Conservation (phyloP, 495 filamentous ascomycete genomes). For the Penicillium herquei region DNA sequence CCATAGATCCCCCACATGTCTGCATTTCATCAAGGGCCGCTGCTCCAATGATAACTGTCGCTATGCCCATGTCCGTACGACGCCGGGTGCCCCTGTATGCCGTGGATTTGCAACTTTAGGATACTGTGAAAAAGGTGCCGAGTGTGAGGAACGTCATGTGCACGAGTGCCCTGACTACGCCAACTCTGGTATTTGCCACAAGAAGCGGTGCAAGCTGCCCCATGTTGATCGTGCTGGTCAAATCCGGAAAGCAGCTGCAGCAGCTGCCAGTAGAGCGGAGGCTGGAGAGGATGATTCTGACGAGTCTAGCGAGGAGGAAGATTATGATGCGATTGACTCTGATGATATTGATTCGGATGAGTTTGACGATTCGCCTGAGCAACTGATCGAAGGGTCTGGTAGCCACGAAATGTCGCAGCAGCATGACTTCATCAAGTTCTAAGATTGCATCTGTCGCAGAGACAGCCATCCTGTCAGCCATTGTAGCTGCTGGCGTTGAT, state of each 20-base stretch:
- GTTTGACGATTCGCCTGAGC: conserved; percentile 65
- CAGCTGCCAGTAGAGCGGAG: conserved; percentile 38
- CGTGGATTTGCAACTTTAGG: conserved; percentile 80
- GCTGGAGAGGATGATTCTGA: conserved; percentile 66
- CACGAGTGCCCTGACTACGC: conserved; percentile 93
- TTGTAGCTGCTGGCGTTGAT: background rate
- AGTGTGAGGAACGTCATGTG: conserved; percentile 80
- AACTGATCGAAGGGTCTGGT: conserved; percentile 42
- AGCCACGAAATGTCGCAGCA: conserved; percentile 59
- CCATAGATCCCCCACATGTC: conserved; percentile 80
- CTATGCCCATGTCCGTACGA: conserved; percentile 84
- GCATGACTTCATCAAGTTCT: conserved; percentile 67
- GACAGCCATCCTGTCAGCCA: background rate
- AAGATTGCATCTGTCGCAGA: conserved; percentile 1
- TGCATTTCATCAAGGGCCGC: conserved; percentile 87
- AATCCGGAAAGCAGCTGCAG: conserved; percentile 56
- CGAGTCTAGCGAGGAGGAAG: conserved; percentile 81
- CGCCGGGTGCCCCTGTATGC: conserved; percentile 79
- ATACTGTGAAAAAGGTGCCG: conserved; percentile 81
- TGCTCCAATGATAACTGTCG: conserved; percentile 87
- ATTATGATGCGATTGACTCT: conserved; percentile 69
- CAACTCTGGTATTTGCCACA: conserved; percentile 82
- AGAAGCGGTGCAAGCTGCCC: conserved; percentile 77
- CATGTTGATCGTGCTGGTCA: conserved; percentile 84
- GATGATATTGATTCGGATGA: conserved; percentile 90